Evolutionary conservation across 2,329 filamentous ascomycete genomes (phyloP).

Genomic region (Teratosphaeria epicoccoides): DNA sequence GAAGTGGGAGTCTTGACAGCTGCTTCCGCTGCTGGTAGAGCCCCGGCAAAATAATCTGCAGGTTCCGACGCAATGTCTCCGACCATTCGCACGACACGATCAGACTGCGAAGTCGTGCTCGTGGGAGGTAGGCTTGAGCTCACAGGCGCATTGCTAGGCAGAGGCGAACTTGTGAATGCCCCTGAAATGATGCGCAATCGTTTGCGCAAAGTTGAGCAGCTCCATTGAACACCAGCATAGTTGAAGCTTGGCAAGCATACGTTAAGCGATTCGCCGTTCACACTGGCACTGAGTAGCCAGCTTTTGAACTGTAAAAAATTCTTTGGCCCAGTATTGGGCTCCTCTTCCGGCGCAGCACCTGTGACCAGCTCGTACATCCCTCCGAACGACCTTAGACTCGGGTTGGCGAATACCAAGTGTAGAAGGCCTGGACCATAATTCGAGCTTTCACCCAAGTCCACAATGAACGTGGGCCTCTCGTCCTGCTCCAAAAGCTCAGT

Average conservation of each 20-base stretch:
- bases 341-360: conserved; percentile 33
- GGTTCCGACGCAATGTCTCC: conserved; percentile 10
- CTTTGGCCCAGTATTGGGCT: conserved; percentile 29
- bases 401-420: conserved; percentile 58
- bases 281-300: conserved; percentile 54
- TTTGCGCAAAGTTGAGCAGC: conserved; percentile 56
- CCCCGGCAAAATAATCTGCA: conserved; percentile 19
- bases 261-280: conserved; percentile 43
- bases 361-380: conserved; percentile 47
- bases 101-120: conserved; percentile 4
- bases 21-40: neutral
- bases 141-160: conserved; percentile 2
- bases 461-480: conserved; percentile 62
- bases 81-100: conserved; percentile 4
- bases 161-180: conserved; percentile 16
- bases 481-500: conserved; percentile 67
- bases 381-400: conserved; percentile 50
- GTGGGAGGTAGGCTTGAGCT: neutral
- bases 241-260: conserved; percentile 44
- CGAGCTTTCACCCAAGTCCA: conserved; percentile 53
- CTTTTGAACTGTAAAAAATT: conserved; percentile 56
- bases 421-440: conserved; percentile 47
- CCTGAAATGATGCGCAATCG: conserved; percentile 60
- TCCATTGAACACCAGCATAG: conserved; percentile 60
- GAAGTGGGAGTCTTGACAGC: neutral